These are phyloP conservation scores for Ceratobasidium sp. DNA, from an alignment of 1,284 basidiomycete genomes.

Conservation along the genomic window DNA sequence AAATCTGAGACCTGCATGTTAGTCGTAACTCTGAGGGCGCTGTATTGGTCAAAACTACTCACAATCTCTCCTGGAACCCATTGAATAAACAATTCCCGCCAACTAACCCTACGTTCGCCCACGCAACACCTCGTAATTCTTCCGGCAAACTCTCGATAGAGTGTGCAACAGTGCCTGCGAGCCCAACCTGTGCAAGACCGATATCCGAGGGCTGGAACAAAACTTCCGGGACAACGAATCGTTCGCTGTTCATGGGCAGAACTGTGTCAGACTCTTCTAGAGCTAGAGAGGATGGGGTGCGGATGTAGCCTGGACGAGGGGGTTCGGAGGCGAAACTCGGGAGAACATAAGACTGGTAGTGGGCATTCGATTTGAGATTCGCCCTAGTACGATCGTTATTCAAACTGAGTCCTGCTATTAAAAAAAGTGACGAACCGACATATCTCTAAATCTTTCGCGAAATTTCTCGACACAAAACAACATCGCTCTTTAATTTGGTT, in stretches of 20 bases:
- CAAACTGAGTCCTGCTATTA: constrained; percentile 35
- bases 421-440: constrained; percentile 67
- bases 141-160: constrained; percentile 78
- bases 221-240: constrained; percentile 89
- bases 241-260: constrained; percentile 86
- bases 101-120: constrained; percentile 90
- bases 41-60: constrained; percentile 50
- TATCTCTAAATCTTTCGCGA: constrained; percentile 76
- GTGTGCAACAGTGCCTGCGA: constrained; percentile 77
- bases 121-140: constrained; percentile 89
- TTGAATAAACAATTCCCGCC: constrained; percentile 84
- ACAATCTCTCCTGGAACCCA: constrained; percentile 81
- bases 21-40: constrained; percentile 43
- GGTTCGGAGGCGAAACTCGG: constrained; percentile 81
- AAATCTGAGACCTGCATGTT: constrained; percentile 52
- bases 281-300: constrained; percentile 57
- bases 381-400: constrained; percentile 52
- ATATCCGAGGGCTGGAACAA: constrained; percentile 90
- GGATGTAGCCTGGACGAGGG: constrained; percentile 71
- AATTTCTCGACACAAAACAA: constrained; percentile 85
- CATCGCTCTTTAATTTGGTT: constrained; percentile 90
- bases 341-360: constrained; percentile 88
- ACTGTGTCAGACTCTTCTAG: constrained; percentile 68
- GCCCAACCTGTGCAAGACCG: constrained; percentile 82
- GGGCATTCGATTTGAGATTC: constrained; percentile 61